Conservation (phyloP, 2,329 filamentous ascomycete genomes). For the Pyricularia grisea region DNA sequence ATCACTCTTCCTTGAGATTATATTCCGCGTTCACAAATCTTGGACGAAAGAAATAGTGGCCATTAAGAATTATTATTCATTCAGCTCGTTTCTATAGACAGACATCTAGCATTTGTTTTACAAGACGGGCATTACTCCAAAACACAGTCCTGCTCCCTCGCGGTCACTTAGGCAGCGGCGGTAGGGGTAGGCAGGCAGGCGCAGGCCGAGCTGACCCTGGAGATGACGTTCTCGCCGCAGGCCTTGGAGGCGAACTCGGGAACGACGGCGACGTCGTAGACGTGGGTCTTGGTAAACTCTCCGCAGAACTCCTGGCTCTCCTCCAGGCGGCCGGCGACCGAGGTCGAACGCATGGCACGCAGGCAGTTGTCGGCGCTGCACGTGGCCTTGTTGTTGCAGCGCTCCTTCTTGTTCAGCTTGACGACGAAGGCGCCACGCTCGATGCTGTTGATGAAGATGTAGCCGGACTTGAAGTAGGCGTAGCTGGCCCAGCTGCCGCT, state of each 20-base stretch:
- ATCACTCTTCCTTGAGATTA: not conserved
- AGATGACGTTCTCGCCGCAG: conserved; percentile 4
- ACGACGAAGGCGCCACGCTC: conserved; percentile 30
- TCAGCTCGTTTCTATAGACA: not conserved
- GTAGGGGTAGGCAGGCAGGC: conserved; percentile 3
- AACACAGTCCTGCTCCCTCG: no score
- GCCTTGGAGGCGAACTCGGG: conserved; percentile 4
- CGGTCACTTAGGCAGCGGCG: not conserved
- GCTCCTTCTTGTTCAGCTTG: conserved; percentile 13
- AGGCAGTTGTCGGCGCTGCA: conserved; percentile 25
- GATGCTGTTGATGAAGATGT: conserved; percentile 37
- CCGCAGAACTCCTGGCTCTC: conserved; percentile 23
- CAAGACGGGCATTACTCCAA: not conserved
- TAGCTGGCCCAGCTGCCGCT: conserved; percentile 34
- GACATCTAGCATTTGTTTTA: not conserved
- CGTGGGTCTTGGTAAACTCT: conserved; percentile 11
- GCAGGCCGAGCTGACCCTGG: conserved; percentile 4
- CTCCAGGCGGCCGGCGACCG: conserved; percentile 20
- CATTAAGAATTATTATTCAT: not conserved
- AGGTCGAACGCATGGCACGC: conserved; percentile 23
- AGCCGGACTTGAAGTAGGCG: conserved; percentile 27
- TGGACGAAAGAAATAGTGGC: not conserved
- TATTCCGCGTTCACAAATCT: not conserved
- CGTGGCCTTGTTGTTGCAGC: conserved; percentile 5
- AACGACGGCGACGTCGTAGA: conserved; percentile 5